Base-by-base conservation (phyloP, 345 rosid genomes). In the Geranium rotundifolium region DNA sequence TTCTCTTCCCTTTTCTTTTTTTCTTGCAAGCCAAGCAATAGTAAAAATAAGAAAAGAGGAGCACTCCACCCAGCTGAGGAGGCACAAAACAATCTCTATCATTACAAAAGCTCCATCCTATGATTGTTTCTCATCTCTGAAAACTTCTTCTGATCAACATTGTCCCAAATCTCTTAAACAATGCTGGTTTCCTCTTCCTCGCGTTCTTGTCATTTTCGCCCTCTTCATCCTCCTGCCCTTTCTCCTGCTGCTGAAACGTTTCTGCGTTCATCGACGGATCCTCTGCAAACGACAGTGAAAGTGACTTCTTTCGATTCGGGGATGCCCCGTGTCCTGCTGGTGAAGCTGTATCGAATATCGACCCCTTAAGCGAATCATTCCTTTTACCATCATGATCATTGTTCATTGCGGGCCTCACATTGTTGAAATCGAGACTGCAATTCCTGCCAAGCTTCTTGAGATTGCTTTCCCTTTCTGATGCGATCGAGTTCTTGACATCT, bases 151-250 rank as follows among this genome's bases (percentile, higher is more conserved):
- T 79, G 56, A 72, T 74, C 5, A 87, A 64, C 4, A 88, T 80
- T 49, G 86, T 91, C 7, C 96, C 83, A 63, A 93, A 86, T 68
- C 95, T 87, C 56, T 85, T 68, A 0, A 89, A 69, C 72, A 90
- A 65, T 3, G 96, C 90, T 54, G 73, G 37, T 7, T 31, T 86
- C 84, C 88, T 93, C 72, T 81, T 93, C 56, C 84, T 84, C 2
- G 82, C 65, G 56, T 68, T 70, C 50, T 69, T 72, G 7, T 83
- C 96, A 23, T 63, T 71, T 30, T 89, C 98, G 37, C 37, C 7
- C 10, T 50, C 12, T 3, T 81, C 88, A 31, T 84, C 86, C 18
- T 63, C 66, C 57, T 79, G 84, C 46, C 68, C 31, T 5, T 72
- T 77, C 17, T 74, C 92, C 1, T 76, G 59, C 19, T 66, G 75